phyloP scores from a whole-genome alignment of 1,284 basidiomycete species.

The Bondarzewia mesenterica region DNA sequence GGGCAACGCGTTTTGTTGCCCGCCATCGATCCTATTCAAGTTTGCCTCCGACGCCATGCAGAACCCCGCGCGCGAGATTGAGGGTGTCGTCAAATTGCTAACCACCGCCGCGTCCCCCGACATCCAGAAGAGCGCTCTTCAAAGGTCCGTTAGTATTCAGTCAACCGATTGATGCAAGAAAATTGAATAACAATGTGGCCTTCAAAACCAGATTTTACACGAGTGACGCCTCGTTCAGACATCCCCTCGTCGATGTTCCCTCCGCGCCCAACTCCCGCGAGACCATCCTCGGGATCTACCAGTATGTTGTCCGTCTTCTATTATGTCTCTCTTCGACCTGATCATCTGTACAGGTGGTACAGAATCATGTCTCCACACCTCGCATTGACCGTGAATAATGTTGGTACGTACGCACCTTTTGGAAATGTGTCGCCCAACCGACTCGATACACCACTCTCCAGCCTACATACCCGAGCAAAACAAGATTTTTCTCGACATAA shows the following conservation, averaged over 20 bases:
- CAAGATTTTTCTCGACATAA: conserved; percentile 36
- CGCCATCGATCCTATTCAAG: too few relatives aligned
- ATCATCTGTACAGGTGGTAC: conserved; percentile 40
- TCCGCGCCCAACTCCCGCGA: conserved; percentile 40
- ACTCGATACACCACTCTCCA: conserved; percentile 1
- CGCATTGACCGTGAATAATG: conserved; percentile 30
- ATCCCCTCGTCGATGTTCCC: conserved; percentile 42
- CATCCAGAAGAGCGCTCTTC: conserved; percentile 37
- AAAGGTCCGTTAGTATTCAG: conserved; percentile 17
- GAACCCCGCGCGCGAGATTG: conserved; percentile 42
- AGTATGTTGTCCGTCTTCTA: conserved; percentile 23
- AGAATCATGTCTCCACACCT: conserved; percentile 45
- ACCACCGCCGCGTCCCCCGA: conserved; percentile 39
- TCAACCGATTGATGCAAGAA: not conserved
- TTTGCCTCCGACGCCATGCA: conserved; percentile 39
- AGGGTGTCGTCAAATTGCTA: conserved; percentile 32
- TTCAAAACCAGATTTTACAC: not conserved
- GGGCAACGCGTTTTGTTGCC: too few relatives aligned
- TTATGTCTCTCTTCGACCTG: not conserved
- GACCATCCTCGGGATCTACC: conserved; percentile 42
- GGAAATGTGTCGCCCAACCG: not conserved
- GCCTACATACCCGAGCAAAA: conserved; percentile 35
- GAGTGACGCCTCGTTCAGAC: conserved; percentile 46
- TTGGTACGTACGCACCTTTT: conserved; percentile 27
- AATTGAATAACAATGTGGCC: not conserved